phyloP scores from a whole-genome alignment of 2,329 filamentous ascomycete species.

The Raffaelea ambrosiae region DNA sequence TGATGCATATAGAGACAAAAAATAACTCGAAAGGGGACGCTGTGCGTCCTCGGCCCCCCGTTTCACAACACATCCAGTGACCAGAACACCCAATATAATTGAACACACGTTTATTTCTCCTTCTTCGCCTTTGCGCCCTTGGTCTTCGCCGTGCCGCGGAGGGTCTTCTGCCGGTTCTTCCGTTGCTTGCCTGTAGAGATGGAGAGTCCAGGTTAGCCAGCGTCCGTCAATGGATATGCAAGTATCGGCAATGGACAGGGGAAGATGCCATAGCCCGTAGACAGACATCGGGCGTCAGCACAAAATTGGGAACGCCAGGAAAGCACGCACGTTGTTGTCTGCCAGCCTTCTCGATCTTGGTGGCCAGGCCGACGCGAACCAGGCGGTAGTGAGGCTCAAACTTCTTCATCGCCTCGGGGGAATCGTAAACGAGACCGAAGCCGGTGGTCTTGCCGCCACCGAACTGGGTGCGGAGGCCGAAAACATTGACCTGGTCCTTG shows the following conservation, averaged over 20 bases:
- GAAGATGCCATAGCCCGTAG: background rate
- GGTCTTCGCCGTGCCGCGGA: conserved; percentile 95
- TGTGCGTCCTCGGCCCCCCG: too few species aligned
- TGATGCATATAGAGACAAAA: too few species aligned
- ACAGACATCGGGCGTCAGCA: background rate
- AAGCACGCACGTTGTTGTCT: conserved; percentile 93
- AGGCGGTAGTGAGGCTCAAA: conserved; percentile 99
- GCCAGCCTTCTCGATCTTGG: conserved; percentile 93
- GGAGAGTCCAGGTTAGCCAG: too few species aligned
- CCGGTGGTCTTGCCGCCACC: conserved; percentile 99
- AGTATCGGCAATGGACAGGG: background rate
- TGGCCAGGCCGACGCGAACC: conserved; percentile 83
- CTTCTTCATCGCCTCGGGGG: conserved; percentile 97
- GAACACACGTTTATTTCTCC: conserved; percentile 38
- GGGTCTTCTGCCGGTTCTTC: conserved; percentile 99
- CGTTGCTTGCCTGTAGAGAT: conserved; percentile 94
- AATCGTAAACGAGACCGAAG: conserved; percentile 98
- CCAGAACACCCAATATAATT: conserved; percentile 1
- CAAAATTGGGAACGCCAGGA: background rate
- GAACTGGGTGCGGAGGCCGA: conserved; percentile 96
- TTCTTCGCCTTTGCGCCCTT: conserved; percentile 95
- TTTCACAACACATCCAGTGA: conserved; percentile 2
- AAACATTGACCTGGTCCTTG: conserved; percentile 96
- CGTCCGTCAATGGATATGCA: background rate
- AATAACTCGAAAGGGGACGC: too few species aligned